These are phyloP conservation scores for Stachybotrys elegans DNA, from an alignment of 2,329 filamentous ascomycete species.

Conservation along the genomic window DNA sequence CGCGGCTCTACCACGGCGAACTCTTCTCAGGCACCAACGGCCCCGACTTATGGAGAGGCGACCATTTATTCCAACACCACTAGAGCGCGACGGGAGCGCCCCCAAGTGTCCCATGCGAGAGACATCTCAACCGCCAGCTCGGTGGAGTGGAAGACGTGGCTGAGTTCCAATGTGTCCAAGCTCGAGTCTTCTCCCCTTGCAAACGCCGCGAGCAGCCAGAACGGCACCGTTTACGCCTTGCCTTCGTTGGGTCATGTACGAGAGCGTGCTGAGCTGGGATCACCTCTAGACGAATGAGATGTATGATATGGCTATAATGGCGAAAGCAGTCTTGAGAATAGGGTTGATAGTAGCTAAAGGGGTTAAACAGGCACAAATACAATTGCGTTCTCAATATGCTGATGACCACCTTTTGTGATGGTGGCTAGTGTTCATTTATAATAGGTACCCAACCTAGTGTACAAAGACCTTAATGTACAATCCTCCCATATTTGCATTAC, in stretches of 20 bases:
- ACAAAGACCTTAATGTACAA: too few relatives aligned
- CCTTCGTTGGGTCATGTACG: slow-evolving; percentile 35
- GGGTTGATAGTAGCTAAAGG: too few relatives aligned
- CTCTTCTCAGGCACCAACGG: neutral
- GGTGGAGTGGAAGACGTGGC: slow-evolving; percentile 50
- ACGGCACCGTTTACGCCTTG: slow-evolving; percentile 5
- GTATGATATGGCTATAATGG: too few relatives aligned
- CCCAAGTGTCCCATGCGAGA: slow-evolving; percentile 27
- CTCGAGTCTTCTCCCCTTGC: slow-evolving; percentile 27
- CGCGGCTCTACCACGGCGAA: neutral
- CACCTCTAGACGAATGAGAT: slow-evolving; percentile 15
- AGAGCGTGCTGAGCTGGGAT: slow-evolving; percentile 45
- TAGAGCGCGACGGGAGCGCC: too few relatives aligned
- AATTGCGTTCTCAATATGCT: too few relatives aligned
- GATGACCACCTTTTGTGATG: too few relatives aligned
- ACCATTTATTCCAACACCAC: slow-evolving; percentile 4
- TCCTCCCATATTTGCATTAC: neutral
- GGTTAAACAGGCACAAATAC: too few relatives aligned
- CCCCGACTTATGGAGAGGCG: slow-evolving; percentile 6
- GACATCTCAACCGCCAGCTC: slow-evolving; percentile 39
- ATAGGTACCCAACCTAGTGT: too few relatives aligned
- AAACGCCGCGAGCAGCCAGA: slow-evolving; percentile 5
- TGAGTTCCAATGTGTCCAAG: slow-evolving; percentile 46
- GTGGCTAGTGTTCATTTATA: too few relatives aligned
- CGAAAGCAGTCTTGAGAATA: too few relatives aligned